Percentiles rank a stretch among this genome's conserved stretches.
phyloP scores from a whole-genome alignment of 1,139 yeast genomes.

The Debaryomycetaceae sp. region DNA sequence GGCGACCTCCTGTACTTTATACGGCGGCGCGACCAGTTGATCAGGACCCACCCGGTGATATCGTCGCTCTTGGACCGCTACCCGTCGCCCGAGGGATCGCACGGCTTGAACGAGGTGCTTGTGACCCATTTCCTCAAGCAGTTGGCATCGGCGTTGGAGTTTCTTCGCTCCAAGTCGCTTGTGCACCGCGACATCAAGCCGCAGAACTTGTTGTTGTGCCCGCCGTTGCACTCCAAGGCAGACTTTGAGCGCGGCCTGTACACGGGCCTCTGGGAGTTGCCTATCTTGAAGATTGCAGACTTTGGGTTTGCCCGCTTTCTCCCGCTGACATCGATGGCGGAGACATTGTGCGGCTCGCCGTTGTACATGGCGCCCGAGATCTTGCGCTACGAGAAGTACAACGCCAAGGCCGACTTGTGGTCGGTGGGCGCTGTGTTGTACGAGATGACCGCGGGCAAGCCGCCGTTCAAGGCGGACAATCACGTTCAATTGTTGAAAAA shows the following conservation, averaged over 20 bases:
- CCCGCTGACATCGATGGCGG: slow-evolving; percentile 92
- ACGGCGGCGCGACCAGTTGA: slow-evolving; percentile 66
- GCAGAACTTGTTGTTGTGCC: slow-evolving; percentile 79
- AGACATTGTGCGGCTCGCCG: slow-evolving; percentile 95
- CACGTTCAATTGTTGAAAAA: slow-evolving; percentile 84
- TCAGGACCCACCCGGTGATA: slow-evolving; percentile 73
- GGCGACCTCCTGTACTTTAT: slow-evolving; percentile 91
- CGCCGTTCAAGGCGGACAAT: slow-evolving; percentile 91
- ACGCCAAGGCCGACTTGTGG: slow-evolving; percentile 97
- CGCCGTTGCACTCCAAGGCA: slow-evolving; percentile 58
- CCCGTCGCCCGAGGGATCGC: slow-evolving; percentile 75
- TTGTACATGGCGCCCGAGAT: slow-evolving; percentile 98
- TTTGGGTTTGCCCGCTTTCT: slow-evolving; percentile 95
- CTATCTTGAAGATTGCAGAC: slow-evolving; percentile 89
- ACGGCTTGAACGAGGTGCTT: slow-evolving; percentile 74
- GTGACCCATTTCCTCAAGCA: slow-evolving; percentile 86
- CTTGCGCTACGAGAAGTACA: slow-evolving; percentile 86
- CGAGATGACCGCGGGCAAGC: slow-evolving; percentile 93
- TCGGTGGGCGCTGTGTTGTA: slow-evolving; percentile 94
- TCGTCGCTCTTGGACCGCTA: slow-evolving; percentile 72
- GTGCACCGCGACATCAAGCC: slow-evolving; percentile 96
- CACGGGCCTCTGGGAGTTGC: slow-evolving; percentile 83
- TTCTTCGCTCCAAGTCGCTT: slow-evolving; percentile 74
- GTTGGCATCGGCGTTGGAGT: slow-evolving; percentile 76
- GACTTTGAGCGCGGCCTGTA: slow-evolving; percentile 55